A percentile compares a stretch with the other conserved stretches of the same genome.
phyloP scores from a whole-genome alignment of 495 filamentous ascomycete species.

The Elasticomyces elasticus region DNA sequence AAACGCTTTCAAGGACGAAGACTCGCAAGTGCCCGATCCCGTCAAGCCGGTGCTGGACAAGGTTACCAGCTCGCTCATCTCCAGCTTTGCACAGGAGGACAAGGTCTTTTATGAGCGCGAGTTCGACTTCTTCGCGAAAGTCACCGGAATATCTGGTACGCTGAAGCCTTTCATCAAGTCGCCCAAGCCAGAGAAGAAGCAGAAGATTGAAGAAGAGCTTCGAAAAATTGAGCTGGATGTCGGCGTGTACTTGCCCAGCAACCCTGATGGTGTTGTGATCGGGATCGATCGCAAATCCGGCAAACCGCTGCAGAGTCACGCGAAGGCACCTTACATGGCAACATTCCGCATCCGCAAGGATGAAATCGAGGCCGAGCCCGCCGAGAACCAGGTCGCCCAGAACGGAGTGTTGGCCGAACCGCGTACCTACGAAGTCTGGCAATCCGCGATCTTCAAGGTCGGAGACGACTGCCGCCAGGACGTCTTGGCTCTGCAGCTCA shows the following conservation, averaged over 20 bases:
- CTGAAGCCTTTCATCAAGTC: conserved; percentile 86
- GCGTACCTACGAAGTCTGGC: conserved; percentile 77
- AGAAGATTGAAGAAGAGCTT: conserved; percentile 97
- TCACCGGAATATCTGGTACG: conserved; percentile 90
- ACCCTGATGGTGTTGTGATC: conserved; percentile 91
- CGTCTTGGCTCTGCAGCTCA: conserved; percentile 93
- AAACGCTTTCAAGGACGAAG: conserved; percentile 95
- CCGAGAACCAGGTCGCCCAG: conserved; percentile 20
- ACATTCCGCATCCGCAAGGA: conserved; percentile 92
- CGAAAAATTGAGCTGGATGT: conserved; percentile 94
- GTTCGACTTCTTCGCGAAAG: conserved; percentile 95
- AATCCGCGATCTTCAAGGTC: conserved; percentile 99
- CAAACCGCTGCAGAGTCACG: conserved; percentile 92
- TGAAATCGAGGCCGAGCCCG: conserved; percentile 37
- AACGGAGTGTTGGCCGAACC: conserved; percentile 24
- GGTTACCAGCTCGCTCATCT: conserved; percentile 72
- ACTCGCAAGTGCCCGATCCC: conserved; percentile 64
- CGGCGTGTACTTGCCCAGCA: conserved; percentile 92
- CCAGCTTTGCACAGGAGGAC: conserved; percentile 70
- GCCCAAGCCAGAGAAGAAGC: conserved; percentile 93
- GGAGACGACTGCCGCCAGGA: conserved; percentile 98
- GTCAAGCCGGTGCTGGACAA: conserved; percentile 89
- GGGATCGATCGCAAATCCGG: conserved; percentile 96
- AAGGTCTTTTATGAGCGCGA: conserved; percentile 85
- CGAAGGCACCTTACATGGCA: conserved; percentile 97